Conservation (phyloP, 768 basidiomycete species). For the Leccinum incarnatum region DNA sequence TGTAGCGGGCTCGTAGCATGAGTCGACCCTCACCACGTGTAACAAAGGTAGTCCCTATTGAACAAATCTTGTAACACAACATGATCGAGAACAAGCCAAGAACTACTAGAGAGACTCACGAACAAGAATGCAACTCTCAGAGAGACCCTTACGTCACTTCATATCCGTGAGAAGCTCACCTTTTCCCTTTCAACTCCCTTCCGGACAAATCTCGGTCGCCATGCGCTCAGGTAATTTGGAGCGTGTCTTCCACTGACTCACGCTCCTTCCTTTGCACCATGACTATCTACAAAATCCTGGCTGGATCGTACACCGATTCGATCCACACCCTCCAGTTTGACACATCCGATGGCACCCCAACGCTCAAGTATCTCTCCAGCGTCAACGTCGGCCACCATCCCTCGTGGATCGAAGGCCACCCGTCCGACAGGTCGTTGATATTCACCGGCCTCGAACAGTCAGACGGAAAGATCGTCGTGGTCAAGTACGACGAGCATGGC, state of each 20-base stretch:
- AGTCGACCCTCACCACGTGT: background rate
- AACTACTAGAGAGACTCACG: background rate
- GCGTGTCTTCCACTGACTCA: too few species aligned
- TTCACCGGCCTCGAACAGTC: slow-evolving; percentile 64
- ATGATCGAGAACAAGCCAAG: slow-evolving; percentile 2
- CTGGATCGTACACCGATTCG: slow-evolving; percentile 60
- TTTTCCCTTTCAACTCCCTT: too few species aligned
- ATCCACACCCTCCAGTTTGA: slow-evolving; percentile 67
- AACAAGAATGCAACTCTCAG: slow-evolving; percentile 15
- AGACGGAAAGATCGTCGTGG: too few species aligned
- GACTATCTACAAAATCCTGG: slow-evolving; percentile 43
- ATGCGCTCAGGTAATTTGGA: too few species aligned
- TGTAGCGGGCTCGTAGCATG: background rate
- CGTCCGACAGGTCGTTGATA: slow-evolving; percentile 46
- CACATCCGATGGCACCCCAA: slow-evolving; percentile 11
- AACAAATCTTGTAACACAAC: slow-evolving; percentile 15
- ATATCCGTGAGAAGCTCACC: too few species aligned
- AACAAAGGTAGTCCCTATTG: slow-evolving; percentile 20
- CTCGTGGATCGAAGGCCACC: too few species aligned
- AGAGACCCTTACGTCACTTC: too few species aligned
- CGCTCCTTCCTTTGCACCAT: slow-evolving; percentile 15
- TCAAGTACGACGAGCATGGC: too few species aligned
- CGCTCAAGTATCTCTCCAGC: too few species aligned
- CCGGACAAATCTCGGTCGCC: too few species aligned
- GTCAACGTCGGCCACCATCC: too few species aligned